Evolutionary conservation across 345 rosid genomes (phyloP).

Genomic region (Balakata baccata): DNA sequence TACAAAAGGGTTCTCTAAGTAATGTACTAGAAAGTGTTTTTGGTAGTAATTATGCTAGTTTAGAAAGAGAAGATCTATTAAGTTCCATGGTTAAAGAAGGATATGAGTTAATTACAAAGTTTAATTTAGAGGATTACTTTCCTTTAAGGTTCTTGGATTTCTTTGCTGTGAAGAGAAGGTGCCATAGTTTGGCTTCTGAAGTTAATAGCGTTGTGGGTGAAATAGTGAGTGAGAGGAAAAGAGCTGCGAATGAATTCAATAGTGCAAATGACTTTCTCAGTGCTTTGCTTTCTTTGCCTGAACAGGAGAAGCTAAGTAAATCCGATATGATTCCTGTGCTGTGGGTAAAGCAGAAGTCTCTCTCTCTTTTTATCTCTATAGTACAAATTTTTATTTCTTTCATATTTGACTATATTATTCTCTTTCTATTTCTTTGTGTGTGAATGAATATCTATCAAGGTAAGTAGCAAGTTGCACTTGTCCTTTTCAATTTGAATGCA

Average conservation of each 20-base stretch:
- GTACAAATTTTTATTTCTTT: background rate
- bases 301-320: constrained; percentile 47
- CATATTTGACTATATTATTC: background rate
- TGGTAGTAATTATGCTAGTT: constrained; percentile 25
- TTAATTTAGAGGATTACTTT: constrained; percentile 57
- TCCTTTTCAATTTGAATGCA: too few relatives aligned
- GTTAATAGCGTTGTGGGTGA: constrained; percentile 41
- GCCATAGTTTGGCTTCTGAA: constrained; percentile 38
- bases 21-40: constrained; percentile 53
- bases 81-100: constrained; percentile 54
- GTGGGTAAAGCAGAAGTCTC: constrained; percentile 57
- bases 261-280: constrained; percentile 44
- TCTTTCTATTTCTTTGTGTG: too few relatives aligned
- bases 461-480: too few relatives aligned
- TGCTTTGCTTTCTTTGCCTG: constrained; percentile 52
- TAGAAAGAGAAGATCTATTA: constrained; percentile 25
- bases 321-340: constrained; percentile 51
- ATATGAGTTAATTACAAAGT: constrained; percentile 42
- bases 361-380: background rate
- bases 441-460: too few relatives aligned
- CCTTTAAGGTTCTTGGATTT: constrained; percentile 51
- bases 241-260: background rate
- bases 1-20: constrained; percentile 45
- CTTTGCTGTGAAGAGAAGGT: constrained; percentile 56
- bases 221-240: constrained; percentile 40